Base-by-base conservation (phyloP, 352 stramenopile species). In the Globisporangium nagaii region DNA sequence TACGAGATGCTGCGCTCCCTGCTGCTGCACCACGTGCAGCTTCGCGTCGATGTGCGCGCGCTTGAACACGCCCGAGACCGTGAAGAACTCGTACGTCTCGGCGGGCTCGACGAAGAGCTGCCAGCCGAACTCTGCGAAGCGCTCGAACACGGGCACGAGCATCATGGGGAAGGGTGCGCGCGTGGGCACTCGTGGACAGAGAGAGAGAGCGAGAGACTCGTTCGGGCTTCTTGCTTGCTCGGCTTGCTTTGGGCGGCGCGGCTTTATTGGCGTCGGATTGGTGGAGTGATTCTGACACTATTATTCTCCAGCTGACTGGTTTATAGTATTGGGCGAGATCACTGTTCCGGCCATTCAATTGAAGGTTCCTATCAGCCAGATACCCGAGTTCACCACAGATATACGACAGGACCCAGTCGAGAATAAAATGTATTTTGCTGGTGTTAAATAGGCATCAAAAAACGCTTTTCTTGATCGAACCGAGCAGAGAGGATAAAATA, bases 61-160 rank as follows among this genome's bases (percentile, higher is more conserved):
- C 32, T 72, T 74, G 49, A 88, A 94, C 19, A 94, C 68, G 20
- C 83, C 83, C 1, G 83, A 86, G 36, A 88, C 80, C 22, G 73
- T 78, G 51, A 93, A 91, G 63, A 90, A 84, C 73, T 93, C 83
- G 62, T 86, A 93, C 22, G 80, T 91, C 75, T 93, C 83, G 8
- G 74, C 80, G 12, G 83, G 83, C 32, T 88, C 78, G 30, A 85
- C 76, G 66, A 91, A 91, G 45, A 71, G 73, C 55, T 84, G 74
- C 80, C 83, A 93, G 7, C 82, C 82, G 47, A 75, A 69, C 65
- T 92, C 82, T 20, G 79, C 79, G 55, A 92, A 92, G 55, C 68
- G 79, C 56, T 92, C 82, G 40, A 90, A 73, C 19, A 90, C 81
- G 56, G 24, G 56, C 24, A 66, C 2, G 41, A 47, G 34, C 32